Evolutionary conservation across 768 basidiomycete species (phyloP), one percentile per base, ranked within the genome.

Genomic region (Pulveroboletus sp.): DNA sequence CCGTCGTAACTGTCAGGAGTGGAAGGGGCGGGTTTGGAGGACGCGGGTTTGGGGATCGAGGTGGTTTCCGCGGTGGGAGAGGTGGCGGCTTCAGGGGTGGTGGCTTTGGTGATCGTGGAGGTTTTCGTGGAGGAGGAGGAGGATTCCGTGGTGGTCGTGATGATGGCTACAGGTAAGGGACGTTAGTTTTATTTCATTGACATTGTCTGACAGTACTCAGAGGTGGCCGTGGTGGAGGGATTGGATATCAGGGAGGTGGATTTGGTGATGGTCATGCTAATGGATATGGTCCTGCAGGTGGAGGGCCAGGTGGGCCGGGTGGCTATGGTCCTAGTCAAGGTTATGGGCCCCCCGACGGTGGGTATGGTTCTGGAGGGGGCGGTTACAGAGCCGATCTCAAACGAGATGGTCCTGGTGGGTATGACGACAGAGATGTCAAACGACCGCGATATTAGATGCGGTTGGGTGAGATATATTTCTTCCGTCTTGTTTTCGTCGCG

Each of bases 351-450:
- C 71, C 77, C 46, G 73, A 75, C 43, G 77, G 75, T 52, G 73
- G 72, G 53, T 69, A 62, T 48, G 74, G 73, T 36, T 64, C 70
- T 42, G 70, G 69, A 48, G 78, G 78, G 47, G 79, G 80, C 60
- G 81, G 81, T 47, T 81, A 77, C 68, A 81, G 83, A 54, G 78
- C 79, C 33, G 85, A 85, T 64, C 82, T 88, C 73, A 89, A 89
- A 71, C 81, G 88, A 56, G 78, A 78, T 64, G 81, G 79, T 58
- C 77, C 84, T 46, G 82, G 84, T 72, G 84, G 84, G 69, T 87
- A 78, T 69, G 89, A 91, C 63, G 89, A 91, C 68, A 80, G 89
- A 57, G 89, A 90, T 57, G 61, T 76, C 31, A 92, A 92, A 71
- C 85, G 89, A 64, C 83, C 85, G 62, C 80, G 89, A 63, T 89